Conservation (phyloP, 805 yeast genomes). For the Saccharomycopsis olivae region DNA sequence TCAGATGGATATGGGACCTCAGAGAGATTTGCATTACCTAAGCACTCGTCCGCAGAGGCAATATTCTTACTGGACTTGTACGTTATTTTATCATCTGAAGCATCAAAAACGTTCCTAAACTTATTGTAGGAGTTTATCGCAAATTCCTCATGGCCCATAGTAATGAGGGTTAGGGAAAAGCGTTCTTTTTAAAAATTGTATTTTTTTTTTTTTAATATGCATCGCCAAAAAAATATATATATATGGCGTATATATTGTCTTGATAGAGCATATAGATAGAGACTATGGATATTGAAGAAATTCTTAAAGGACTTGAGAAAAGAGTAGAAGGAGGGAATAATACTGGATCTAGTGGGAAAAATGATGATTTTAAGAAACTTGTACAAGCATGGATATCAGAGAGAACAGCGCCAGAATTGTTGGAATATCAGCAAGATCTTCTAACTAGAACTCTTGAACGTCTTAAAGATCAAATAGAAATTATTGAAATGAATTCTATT, state of each 20-base stretch:
- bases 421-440: constrained; percentile 57
- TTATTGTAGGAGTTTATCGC: not conserved
- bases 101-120: not conserved
- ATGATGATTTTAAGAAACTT: constrained; percentile 34
- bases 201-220: not conserved
- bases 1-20: not conserved
- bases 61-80: not conserved
- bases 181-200: not conserved
- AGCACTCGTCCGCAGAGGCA: constrained; percentile 10
- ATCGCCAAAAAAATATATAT: not conserved
- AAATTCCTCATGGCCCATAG: not conserved
- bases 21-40: not conserved
- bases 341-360: constrained; percentile 20
- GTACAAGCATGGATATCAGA: constrained; percentile 72
- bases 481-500: constrained; percentile 67
- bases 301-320: constrained; percentile 53
- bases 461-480: constrained; percentile 61
- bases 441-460: constrained; percentile 47
- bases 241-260: not conserved
- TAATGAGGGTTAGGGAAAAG: not conserved
- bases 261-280: not conserved
- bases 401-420: constrained; percentile 76
- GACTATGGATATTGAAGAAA: constrained; percentile 57
- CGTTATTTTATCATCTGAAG: not conserved
- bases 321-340: constrained; percentile 26